Conservation (phyloP, 805 yeast species). For the Metschnikowia lunata region DNA sequence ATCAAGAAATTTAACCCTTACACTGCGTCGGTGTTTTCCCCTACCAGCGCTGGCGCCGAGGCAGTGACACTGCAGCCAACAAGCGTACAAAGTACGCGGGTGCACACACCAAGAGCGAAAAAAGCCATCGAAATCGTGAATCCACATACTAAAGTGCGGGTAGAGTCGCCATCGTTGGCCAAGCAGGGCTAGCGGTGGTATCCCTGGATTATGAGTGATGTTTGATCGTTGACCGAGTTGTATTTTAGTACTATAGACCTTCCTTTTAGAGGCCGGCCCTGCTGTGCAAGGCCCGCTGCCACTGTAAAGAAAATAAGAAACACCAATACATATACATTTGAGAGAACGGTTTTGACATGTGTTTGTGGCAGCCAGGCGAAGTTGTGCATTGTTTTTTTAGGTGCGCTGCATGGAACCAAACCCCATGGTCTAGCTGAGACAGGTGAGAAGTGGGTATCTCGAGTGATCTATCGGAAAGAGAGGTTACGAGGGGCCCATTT, state of each 20-base stretch:
- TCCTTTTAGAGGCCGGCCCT: conserved; percentile 9
- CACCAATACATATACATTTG: too few relatives aligned
- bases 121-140: conserved; percentile 60
- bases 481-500: too few relatives aligned
- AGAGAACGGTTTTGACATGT: too few relatives aligned
- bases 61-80: background rate
- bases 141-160: conserved; percentile 56
- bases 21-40: conserved; percentile 60
- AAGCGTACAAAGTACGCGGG: conserved; percentile 21
- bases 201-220: background rate
- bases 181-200: conserved; percentile 2
- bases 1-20: conserved; percentile 61
- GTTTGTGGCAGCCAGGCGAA: too few relatives aligned
- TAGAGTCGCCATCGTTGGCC: conserved; percentile 44
- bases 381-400: too few relatives aligned
- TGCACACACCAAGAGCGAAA: conserved; percentile 53
- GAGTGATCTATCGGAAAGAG: too few relatives aligned
- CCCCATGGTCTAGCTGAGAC: too few relatives aligned
- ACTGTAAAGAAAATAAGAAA: too few relatives aligned
- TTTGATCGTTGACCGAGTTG: conserved; percentile 8
- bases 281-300: conserved; percentile 9
- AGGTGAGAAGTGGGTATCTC: too few relatives aligned
- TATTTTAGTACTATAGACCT: conserved; percentile 7
- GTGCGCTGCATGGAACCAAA: too few relatives aligned
- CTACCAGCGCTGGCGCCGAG: conserved; percentile 23